Percentiles rank a stretch among this genome's conserved stretches.
Conservation (phyloP, 2,329 filamentous ascomycete genomes). For the Calycina marina region DNA sequence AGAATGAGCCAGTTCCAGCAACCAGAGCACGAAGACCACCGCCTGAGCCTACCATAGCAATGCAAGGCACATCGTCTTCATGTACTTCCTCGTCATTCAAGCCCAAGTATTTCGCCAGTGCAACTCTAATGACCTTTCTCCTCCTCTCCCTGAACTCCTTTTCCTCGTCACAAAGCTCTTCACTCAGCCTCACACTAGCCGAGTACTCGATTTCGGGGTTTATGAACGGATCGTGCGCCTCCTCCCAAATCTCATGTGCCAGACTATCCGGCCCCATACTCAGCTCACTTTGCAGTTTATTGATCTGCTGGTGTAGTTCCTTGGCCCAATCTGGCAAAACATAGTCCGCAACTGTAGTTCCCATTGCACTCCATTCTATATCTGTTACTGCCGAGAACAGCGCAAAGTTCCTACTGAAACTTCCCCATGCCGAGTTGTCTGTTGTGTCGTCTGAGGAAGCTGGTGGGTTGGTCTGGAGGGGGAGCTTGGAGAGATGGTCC, state of each 20-base stretch:
- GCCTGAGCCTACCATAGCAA: constrained; percentile 88
- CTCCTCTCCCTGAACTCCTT: constrained; percentile 57
- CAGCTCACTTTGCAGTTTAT: constrained; percentile 75
- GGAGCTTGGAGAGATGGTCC: constrained; percentile 12
- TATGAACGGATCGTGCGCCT: constrained; percentile 68
- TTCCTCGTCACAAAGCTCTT: constrained; percentile 72
- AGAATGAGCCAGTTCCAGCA: constrained; percentile 74
- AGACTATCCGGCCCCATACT: constrained; percentile 79
- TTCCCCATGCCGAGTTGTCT: constrained; percentile 20
- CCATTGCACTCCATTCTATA: constrained; percentile 37
- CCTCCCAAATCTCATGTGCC: constrained; percentile 84
- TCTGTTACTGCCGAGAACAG: constrained; percentile 37
- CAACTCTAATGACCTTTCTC: constrained; percentile 51
- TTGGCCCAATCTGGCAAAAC: constrained; percentile 77
- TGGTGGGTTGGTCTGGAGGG: constrained; percentile 12
- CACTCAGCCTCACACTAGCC: constrained; percentile 68
- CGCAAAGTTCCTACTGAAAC: constrained; percentile 18
- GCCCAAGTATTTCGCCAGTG: constrained; percentile 69
- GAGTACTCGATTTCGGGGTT: constrained; percentile 81
- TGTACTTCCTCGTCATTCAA: constrained; percentile 71
- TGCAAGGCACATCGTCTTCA: constrained; percentile 81
- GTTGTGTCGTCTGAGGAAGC: constrained; percentile 3
- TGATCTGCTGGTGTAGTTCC: constrained; percentile 57
- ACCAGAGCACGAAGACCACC: constrained; percentile 83
- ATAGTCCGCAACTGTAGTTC: constrained; percentile 48